These are phyloP conservation scores for Larix sibirica DNA, from an alignment of 83 land plant species.

Conservation along the genomic window DNA sequence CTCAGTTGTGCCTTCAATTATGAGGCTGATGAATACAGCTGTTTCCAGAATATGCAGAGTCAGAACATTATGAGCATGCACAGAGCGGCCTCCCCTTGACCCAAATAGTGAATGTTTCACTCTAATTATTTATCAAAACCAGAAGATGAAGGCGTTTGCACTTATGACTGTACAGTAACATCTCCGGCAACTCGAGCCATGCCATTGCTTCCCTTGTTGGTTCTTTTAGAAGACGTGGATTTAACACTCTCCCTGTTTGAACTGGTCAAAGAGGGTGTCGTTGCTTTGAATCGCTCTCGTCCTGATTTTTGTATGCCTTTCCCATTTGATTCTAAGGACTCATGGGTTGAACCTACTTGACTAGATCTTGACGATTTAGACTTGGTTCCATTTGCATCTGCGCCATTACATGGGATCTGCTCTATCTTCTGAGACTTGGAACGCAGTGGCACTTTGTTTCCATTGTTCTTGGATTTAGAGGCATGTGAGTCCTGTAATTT, in stretches of 20 bases:
- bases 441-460: not conserved
- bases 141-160: not conserved
- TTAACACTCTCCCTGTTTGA: conserved; percentile 9
- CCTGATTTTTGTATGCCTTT: conserved; percentile 1
- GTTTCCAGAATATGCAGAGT: conserved; percentile 1
- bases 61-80: not conserved
- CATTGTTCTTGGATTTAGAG: conserved; percentile 9
- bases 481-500: not conserved
- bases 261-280: not conserved
- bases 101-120: not conserved
- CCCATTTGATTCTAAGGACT: not conserved
- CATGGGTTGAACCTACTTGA: not conserved
- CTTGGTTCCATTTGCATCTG: conserved; percentile 1
- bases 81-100: not conserved
- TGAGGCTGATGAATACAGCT: not conserved
- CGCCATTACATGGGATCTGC: conserved; percentile 11
- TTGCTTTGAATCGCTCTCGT: conserved; percentile 3
- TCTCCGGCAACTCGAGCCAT: conserved; percentile 16
- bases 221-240: conserved; percentile 13
- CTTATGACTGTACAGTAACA: conserved; percentile 17
- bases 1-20: not conserved
- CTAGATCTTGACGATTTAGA: not conserved
- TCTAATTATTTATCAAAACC: not conserved
- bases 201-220: conserved; percentile 7
- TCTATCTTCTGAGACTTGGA: conserved; percentile 8